These are phyloP conservation scores for Haplosporangium sp. DNA, from an alignment of 371 early-diverging fungal genomes.

Conservation along the genomic window DNA sequence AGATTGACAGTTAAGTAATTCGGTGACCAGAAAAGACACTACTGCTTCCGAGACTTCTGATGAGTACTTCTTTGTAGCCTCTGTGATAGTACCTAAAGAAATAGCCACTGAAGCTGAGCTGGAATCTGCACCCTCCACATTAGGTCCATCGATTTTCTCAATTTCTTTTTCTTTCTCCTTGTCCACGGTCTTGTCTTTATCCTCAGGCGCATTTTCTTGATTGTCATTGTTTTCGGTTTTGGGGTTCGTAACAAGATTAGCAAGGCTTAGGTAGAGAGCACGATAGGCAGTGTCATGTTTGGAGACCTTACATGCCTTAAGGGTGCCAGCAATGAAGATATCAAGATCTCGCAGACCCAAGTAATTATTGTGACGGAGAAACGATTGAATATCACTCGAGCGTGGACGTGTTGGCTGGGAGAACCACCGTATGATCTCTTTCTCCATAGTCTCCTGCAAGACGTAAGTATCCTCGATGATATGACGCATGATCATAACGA, in stretches of 20 bases:
- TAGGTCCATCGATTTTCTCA: not conserved
- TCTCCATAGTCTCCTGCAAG: slow-evolving; percentile 77
- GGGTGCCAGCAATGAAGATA: slow-evolving; percentile 77
- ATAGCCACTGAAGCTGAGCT: not conserved
- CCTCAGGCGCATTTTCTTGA: slow-evolving; percentile 18
- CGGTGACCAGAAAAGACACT: slow-evolving; percentile 59
- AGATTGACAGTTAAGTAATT: slow-evolving; percentile 51
- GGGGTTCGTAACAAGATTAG: slow-evolving; percentile 14
- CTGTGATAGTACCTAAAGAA: slow-evolving; percentile 20
- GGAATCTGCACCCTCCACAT: slow-evolving; percentile 5
- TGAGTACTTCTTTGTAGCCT: slow-evolving; percentile 46
- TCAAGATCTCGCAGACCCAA: slow-evolving; percentile 81
- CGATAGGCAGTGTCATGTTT: slow-evolving; percentile 69
- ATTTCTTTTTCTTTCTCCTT: slow-evolving; percentile 13
- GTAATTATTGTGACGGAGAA: slow-evolving; percentile 77
- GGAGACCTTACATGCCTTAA: slow-evolving; percentile 73
- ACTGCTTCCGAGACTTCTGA: slow-evolving; percentile 59
- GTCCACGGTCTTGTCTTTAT: slow-evolving; percentile 33
- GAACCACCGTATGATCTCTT: slow-evolving; percentile 75
- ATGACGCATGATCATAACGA: slow-evolving; percentile 88
- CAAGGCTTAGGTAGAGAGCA: slow-evolving; percentile 64
- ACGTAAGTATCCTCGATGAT: slow-evolving; percentile 80
- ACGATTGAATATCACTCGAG: slow-evolving; percentile 75
- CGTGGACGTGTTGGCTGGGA: slow-evolving; percentile 72
- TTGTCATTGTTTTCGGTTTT: slow-evolving; percentile 20